These are phyloP conservation scores for Mycena alexandri DNA, from an alignment of 768 basidiomycete species.

Conservation along the genomic window DNA sequence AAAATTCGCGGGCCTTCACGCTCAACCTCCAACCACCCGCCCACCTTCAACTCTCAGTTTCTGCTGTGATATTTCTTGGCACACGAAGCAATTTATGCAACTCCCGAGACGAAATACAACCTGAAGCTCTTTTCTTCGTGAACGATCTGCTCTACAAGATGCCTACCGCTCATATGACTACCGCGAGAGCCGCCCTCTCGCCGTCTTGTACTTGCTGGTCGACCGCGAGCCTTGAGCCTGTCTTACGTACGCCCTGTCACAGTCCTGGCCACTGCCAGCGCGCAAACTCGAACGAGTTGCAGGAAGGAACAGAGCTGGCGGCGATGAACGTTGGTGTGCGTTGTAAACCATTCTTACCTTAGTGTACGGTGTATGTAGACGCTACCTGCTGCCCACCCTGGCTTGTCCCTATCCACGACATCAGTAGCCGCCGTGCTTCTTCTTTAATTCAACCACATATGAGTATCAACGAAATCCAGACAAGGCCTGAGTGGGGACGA, in stretches of 20 bases:
- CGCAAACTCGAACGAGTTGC: background rate
- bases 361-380: constrained; percentile 10
- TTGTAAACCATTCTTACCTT: constrained; percentile 6
- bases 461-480: constrained; percentile 27
- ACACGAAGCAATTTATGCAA: no score
- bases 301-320: background rate
- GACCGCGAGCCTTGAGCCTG: background rate
- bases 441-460: constrained; percentile 18
- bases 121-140: background rate
- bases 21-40: no score
- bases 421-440: constrained; percentile 23
- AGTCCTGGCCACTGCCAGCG: background rate
- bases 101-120: no score
- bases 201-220: no score
- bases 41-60: no score
- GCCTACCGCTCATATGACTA: no score
- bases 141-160: background rate
- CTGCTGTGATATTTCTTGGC: no score
- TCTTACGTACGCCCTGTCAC: constrained; percentile 18
- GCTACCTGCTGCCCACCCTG: background rate
- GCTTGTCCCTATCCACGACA: constrained; percentile 5
- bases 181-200: background rate
- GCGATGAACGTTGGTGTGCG: background rate
- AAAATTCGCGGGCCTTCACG: no score
- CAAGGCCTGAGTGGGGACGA: constrained; percentile 40